phyloP scores from a whole-genome alignment of 768 basidiomycete genomes.

The Russula sp. region DNA sequence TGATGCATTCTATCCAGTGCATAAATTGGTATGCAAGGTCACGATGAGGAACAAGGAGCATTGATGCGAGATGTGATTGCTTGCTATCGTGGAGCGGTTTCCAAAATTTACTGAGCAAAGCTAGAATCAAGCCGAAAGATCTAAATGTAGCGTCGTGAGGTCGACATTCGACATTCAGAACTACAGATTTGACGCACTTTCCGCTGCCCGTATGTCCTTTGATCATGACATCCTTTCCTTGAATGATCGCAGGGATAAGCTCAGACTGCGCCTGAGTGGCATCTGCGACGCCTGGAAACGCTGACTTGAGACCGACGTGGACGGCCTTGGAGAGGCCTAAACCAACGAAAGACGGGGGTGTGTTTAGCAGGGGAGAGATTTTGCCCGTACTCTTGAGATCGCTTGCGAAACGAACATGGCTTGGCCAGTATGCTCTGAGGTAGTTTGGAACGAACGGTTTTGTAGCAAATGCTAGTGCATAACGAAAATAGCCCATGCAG shows the following conservation, averaged over 20 bases:
- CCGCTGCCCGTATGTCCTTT: conserved; percentile 75
- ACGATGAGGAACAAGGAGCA: conserved; percentile 26
- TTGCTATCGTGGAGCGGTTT: conserved; percentile 23
- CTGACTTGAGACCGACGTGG: conserved; percentile 47
- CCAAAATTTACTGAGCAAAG: conserved; percentile 57
- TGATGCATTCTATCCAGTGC: conserved; percentile 22
- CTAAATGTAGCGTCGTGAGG: conserved; percentile 40
- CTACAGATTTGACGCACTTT: conserved; percentile 51
- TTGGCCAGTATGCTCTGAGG: neutral
- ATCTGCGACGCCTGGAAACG: conserved; percentile 57
- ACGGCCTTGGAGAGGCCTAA: conserved; percentile 53
- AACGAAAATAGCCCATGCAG: conserved; percentile 10
- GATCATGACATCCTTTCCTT: conserved; percentile 58
- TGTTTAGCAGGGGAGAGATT: neutral
- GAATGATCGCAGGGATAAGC: conserved; percentile 60
- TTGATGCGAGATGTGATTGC: conserved; percentile 14
- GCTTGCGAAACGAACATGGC: conserved; percentile 7
- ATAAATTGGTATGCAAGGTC: conserved; percentile 25
- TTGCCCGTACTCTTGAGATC: neutral
- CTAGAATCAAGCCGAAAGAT: conserved; percentile 69
- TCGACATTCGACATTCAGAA: neutral
- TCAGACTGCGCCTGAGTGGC: conserved; percentile 60
- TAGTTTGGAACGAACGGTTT: neutral
- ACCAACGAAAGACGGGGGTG: conserved; percentile 43
- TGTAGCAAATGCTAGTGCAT: neutral